Base-by-base conservation (phyloP, 805 yeast species). In the Suhomyces vadensis region DNA sequence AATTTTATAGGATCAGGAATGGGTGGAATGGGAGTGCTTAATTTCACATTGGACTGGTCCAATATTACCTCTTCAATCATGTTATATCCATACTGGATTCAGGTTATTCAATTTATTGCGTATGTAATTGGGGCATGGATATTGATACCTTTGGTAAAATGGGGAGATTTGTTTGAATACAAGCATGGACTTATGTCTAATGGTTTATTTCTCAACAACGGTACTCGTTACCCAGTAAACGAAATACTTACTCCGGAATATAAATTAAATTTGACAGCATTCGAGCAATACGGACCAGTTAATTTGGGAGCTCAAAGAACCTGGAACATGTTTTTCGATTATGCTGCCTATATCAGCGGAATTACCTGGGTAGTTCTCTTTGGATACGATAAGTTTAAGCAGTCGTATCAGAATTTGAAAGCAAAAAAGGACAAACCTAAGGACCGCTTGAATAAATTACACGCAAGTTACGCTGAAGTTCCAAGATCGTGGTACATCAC, bases 1-100 rank as follows among this genome's bases (percentile, higher is more conserved):
- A 75, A 74, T 43, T 77, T 77, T 46, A 51, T 75, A 7, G 81
- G 81, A 4, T 70, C 77, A n/a, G 81, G 81, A 0, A 52, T 77
- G 39, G 81, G 80, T 2, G 81, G 81, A 1, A 66, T 75, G 67
- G 81, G 81, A 5, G 55, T 77, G 25, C 54, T 76, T 43, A 77
- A 77, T 47, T 57, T 76, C 19, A 62, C 79, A 1, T 59, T 77
- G 24, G 81, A 77, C 47, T 77, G 81, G 81, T 73, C 79, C 42
- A 77, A 77, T 49, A 74, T 77, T 41, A 73, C 81, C 1, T 74
- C 79, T 0, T 54, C 62, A 5, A 77, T 77, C 35, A 71, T 77
- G 79, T 51, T 76, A 50, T 65, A 67, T 39, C 81, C 81, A 0
- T 77, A 75, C 53, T 75, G 79, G 80, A 72, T 78, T 13, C 77